Evolutionary conservation across 257 asterid species (phyloP).

Genomic region (Solanum lycopersicoides): DNA sequence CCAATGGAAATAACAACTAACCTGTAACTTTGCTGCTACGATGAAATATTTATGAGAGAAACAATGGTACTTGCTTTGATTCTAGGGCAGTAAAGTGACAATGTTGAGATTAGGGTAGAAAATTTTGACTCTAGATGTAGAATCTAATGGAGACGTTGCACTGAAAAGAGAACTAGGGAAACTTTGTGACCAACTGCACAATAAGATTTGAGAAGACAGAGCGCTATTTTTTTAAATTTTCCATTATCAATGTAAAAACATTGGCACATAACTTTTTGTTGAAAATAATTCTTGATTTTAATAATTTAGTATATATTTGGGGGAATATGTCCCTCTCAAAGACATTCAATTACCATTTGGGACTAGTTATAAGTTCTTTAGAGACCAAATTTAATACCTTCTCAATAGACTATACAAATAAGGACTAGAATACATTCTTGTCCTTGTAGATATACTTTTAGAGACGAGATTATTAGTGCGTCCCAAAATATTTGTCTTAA

Average conservation of each 20-base stretch:
- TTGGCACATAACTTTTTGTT: not conserved
- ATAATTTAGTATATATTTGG: not conserved
- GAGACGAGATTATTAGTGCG: not conserved
- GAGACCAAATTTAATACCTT: not conserved
- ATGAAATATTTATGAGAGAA: not conserved
- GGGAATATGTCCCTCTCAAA: not conserved
- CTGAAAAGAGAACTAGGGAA: not conserved
- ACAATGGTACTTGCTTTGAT: not conserved
- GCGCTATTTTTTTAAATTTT: not conserved
- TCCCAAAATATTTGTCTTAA: not conserved
- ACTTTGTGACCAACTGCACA: not conserved
- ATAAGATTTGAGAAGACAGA: not conserved
- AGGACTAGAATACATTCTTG: not conserved
- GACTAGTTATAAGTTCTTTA: not conserved
- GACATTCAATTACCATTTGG: not conserved
- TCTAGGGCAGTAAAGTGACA: not conserved
- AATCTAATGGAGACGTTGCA: not conserved
- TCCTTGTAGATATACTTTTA: not conserved
- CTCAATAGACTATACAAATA: not conserved
- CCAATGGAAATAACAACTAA: not conserved
- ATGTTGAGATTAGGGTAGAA: not conserved
- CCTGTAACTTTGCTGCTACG: not conserved
- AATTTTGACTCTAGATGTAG: not conserved
- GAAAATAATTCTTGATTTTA: not conserved
- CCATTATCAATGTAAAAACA: not conserved